These are phyloP conservation scores for Penicillium cosmopolitanum DNA, from an alignment of 495 filamentous ascomycete species.

Conservation along the genomic window DNA sequence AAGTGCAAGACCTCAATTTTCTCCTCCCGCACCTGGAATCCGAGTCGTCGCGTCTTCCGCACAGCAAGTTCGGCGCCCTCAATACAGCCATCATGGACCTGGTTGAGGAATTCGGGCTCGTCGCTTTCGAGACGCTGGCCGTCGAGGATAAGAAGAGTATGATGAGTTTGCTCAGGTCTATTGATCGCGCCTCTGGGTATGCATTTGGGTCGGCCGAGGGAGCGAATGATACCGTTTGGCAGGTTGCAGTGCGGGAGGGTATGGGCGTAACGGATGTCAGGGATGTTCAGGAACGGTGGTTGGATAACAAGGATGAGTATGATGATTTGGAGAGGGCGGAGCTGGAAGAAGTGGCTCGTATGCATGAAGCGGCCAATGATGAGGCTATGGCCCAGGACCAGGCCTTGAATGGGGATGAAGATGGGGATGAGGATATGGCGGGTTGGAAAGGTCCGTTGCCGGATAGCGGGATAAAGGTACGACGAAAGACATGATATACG, in stretches of 20 bases:
- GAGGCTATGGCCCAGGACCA: conserved; percentile 17
- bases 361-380: conserved; percentile 36
- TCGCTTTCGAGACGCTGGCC: conserved; percentile 89
- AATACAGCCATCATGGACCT: conserved; percentile 87
- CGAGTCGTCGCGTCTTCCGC: conserved; percentile 58
- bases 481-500: conserved; percentile 41
- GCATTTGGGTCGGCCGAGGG: conserved; percentile 90
- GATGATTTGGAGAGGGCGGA: conserved; percentile 77
- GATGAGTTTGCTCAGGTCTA: conserved; percentile 83
- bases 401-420: conserved; percentile 25
- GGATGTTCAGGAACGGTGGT: conserved; percentile 94
- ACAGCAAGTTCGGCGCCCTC: conserved; percentile 75
- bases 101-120: conserved; percentile 84
- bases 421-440: conserved; percentile 42
- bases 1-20: conserved; percentile 90
- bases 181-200: conserved; percentile 91
- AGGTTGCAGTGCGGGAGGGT: conserved; percentile 89
- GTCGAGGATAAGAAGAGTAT: conserved; percentile 96
- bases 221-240: conserved; percentile 92
- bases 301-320: conserved; percentile 85
- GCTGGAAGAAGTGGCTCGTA: conserved; percentile 64
- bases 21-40: conserved; percentile 77
- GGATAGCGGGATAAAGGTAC: conserved; percentile 51
- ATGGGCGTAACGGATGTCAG: conserved; percentile 74
- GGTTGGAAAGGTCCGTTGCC: conserved; percentile 38